A percentile compares a stretch with the other conserved stretches of the same genome.
Conservation (phyloP, 2,329 filamentous ascomycete species). For the Neonectria faginata region DNA sequence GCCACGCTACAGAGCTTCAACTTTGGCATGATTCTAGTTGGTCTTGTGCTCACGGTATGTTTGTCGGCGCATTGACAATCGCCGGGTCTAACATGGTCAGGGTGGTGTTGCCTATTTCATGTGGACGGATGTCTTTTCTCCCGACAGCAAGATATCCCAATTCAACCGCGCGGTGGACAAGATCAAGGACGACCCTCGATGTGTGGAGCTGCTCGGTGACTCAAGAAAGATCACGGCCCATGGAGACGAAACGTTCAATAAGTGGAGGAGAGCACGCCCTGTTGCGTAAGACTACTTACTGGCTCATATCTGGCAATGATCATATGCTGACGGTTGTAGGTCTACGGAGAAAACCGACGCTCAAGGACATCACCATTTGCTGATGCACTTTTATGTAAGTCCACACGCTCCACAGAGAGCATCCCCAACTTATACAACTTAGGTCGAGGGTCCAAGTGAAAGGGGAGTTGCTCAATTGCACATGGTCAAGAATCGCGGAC, state of each 20-base stretch:
- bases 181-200: conserved; percentile 78
- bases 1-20: conserved; percentile 94
- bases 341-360: conserved; percentile 77
- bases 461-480: conserved; percentile 82
- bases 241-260: conserved; percentile 83
- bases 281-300: conserved; percentile 60
- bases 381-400: conserved; percentile 85
- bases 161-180: conserved; percentile 89
- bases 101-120: conserved; percentile 82
- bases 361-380: conserved; percentile 81
- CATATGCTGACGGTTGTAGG: conserved; percentile 56
- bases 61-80: not conserved
- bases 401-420: not conserved
- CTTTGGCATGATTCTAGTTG: conserved; percentile 79
- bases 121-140: conserved; percentile 84
- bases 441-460: conserved; percentile 82
- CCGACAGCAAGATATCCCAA: conserved; percentile 85
- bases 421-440: conserved; percentile 25
- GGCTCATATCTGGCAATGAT: not conserved
- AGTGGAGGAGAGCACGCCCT: conserved; percentile 78
- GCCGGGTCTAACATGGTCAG: conserved; percentile 55
- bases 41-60: conserved; percentile 78
- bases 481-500: conserved; percentile 75
- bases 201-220: conserved; percentile 80
- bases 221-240: conserved; percentile 80